A percentile compares a stretch with the other conserved stretches of the same genome.
phyloP scores from a whole-genome alignment of 768 basidiomycete species.

The Russula griseocarnosa region DNA sequence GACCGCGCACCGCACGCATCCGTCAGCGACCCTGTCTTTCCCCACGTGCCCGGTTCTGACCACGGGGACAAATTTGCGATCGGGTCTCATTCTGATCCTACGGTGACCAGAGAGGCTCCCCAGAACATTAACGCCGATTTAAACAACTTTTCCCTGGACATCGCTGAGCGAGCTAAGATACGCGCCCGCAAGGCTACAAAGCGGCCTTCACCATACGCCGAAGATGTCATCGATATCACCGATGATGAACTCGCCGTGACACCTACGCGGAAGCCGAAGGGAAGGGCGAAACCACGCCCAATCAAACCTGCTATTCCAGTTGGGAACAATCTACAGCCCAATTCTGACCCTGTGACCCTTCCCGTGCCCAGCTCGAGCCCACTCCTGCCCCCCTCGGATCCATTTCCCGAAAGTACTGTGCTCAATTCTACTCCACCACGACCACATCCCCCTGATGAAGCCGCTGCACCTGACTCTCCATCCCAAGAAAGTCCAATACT shows the following conservation, averaged over 20 bases:
- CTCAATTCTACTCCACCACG: conserved; percentile 14
- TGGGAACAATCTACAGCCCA: conserved; percentile 12
- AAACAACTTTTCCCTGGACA: conserved; percentile 29
- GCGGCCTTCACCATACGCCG: not conserved
- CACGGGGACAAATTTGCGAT: conserved; percentile 1
- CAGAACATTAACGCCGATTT: not conserved
- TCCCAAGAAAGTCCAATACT: conserved; percentile 5
- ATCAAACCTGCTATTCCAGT: conserved; percentile 24
- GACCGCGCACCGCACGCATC: conserved; percentile 5
- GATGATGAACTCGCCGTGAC: conserved; percentile 34
- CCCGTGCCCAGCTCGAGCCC: conserved; percentile 31
- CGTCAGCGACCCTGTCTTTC: conserved; percentile 17
- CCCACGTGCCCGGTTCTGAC: conserved; percentile 16
- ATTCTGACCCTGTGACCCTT: conserved; percentile 29
- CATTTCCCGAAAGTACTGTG: conserved; percentile 25
- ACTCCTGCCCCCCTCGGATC: conserved; percentile 32
- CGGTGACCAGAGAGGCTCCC: not conserved
- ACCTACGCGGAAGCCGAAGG: conserved; percentile 14
- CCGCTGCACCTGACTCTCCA: conserved; percentile 16
- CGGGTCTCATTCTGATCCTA: conserved; percentile 8
- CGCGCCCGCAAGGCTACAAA: conserved; percentile 32
- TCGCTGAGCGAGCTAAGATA: conserved; percentile 37
- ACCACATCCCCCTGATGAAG: conserved; percentile 12
- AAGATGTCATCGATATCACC: conserved; percentile 33
- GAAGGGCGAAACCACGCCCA: conserved; percentile 20